Conservation (phyloP, 257 asterid genomes). For the Linaria vulgaris region DNA sequence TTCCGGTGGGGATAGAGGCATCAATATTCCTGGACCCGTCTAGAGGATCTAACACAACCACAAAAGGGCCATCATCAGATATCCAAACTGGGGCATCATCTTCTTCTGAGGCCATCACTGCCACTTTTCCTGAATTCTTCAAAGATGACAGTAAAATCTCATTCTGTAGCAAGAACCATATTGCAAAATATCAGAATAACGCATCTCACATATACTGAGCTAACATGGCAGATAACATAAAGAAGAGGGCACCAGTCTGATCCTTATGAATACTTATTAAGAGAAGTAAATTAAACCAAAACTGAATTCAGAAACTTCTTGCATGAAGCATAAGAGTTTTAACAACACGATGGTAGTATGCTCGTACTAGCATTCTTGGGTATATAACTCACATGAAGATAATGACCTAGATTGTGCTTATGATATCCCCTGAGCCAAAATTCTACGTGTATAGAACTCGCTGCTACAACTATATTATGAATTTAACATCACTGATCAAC, state of each 20-base stretch:
- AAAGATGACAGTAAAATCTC: constrained; percentile 75
- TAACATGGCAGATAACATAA: no score
- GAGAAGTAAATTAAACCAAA: no score
- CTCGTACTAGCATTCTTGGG: no score
- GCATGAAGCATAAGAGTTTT: neutral
- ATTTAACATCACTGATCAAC: no score
- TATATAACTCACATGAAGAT: no score
- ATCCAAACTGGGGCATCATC: constrained; percentile 92
- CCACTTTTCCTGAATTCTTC: constrained; percentile 77
- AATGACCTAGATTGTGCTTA: no score
- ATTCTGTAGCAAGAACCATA: constrained; percentile 50
- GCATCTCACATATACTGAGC: neutral
- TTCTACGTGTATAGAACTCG: no score
- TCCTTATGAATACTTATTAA: no score
- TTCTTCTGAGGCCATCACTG: constrained; percentile 97
- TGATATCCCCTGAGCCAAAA: no score
- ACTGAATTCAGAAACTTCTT: no score
- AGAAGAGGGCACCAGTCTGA: no score
- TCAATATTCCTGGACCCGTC: constrained; percentile 94
- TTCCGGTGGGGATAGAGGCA: constrained; percentile 97
- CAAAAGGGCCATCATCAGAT: constrained; percentile 75
- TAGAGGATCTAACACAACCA: constrained; percentile 82
- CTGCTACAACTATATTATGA: no score
- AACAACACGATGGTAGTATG: neutral
- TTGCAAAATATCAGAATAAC: neutral